Base-by-base conservation (phyloP, 306 rosid genomes). In the Dryas octopetala region DNA sequence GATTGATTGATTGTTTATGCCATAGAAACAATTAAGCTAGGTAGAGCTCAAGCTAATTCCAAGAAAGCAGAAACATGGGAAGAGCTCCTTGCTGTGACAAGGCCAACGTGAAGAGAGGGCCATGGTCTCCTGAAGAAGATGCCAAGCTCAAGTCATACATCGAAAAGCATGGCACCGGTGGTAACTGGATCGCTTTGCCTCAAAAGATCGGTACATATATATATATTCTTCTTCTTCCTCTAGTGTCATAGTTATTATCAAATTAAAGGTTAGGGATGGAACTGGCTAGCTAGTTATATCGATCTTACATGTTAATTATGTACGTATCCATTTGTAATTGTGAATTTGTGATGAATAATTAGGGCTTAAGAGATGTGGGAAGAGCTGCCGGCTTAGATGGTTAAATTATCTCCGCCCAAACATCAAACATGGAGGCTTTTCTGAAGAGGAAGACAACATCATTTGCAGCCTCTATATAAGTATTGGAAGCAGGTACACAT, bases 11-110 rank as follows among this genome's bases (percentile, higher is more conserved):
- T 61, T 69, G 14, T 52, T 6, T 52, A 16, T 81, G 38, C 38
- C 38, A 76, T 52, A 65, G 54, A 60, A 43, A 47, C 38, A 2
- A 65, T 50, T 68, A 58, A 49, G 73, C 44, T 5, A 57, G 68
- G 44, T 59, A 16, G 10, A 58, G 47, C 50, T 19, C n/a, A 23
- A 44, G 28, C 71, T 43, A 66, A 26, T 44, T 16, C 52, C 45
- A 66, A 68, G 46, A 66, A 12, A 66, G 82, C 72, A 50, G 76
- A 26, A 75, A 71, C 53, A 86, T 93, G 98, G 98, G 98, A 17
- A 90, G 98, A 77, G 98, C 98, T 81, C 98, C 98, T 83, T 93
- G 98, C 82, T 93, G 98, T 70, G 98, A 93, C 86, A 93, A 93
- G 83, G 95, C 98, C 77, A 93, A 90, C 90, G 98, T 93, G 76